These are phyloP conservation scores for Schizosaccharomyces pombe DNA, from an alignment of 805 yeast genomes.

Conservation along the genomic window DNA sequence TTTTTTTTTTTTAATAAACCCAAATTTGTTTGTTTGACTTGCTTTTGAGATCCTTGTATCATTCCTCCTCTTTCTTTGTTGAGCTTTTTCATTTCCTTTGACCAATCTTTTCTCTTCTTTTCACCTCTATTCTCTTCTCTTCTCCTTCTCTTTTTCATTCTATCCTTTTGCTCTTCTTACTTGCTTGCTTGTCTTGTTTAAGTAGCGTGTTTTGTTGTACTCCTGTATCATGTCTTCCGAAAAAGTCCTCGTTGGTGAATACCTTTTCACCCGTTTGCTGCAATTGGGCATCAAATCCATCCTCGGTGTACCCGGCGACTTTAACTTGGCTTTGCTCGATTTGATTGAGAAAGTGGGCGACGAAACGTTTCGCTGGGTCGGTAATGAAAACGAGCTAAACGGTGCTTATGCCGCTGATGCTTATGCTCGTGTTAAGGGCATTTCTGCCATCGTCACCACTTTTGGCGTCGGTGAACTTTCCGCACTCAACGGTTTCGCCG, in stretches of 20 bases:
- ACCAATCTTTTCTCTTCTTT: no score
- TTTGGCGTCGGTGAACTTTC: conserved; percentile 80
- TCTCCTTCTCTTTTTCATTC: no score
- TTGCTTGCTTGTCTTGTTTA: conserved; percentile 15
- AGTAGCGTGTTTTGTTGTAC: conserved; percentile 20
- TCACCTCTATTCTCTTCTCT: no score
- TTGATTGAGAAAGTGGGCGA: conserved; percentile 12
- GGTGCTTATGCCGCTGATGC: conserved; percentile 86
- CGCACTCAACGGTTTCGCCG: conserved; percentile 62
- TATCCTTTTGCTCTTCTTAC: no score
- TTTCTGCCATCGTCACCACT: conserved; percentile 35
- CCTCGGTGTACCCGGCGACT: conserved; percentile 25
- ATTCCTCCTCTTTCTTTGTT: no score
- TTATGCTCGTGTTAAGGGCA: conserved; percentile 39
- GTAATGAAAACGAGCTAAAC: conserved; percentile 71
- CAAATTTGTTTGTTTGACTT: not conserved
- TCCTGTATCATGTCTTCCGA: conserved; percentile 42
- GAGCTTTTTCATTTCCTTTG: no score
- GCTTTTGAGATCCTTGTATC: no score
- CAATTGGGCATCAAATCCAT: conserved; percentile 19
- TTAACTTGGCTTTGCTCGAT: conserved; percentile 21
- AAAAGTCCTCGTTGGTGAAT: conserved; percentile 4
- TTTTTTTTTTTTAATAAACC: not conserved
- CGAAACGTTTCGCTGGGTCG: conserved; percentile 29
- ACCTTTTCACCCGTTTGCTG: conserved; percentile 9